These are phyloP conservation scores for Xylaria sp. DNA, from an alignment of 2,329 filamentous ascomycete genomes.

Conservation along the genomic window DNA sequence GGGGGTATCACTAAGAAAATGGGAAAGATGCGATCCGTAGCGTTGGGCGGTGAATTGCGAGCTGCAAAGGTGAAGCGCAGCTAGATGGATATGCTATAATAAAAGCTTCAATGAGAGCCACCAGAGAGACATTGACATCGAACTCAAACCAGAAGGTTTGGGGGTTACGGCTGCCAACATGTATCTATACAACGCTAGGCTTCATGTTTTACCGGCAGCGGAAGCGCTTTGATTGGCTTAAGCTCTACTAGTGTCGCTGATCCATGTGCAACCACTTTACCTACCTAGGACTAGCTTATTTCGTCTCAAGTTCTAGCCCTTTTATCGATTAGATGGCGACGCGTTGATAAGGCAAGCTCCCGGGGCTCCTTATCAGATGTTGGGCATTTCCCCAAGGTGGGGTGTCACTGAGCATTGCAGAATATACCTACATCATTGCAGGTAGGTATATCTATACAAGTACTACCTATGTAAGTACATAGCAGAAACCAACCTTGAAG, in stretches of 20 bases:
- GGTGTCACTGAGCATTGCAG: background rate
- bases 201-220: conserved; percentile 41
- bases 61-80: conserved; percentile 7
- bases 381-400: background rate
- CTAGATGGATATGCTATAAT: background rate
- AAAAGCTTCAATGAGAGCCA: conserved; percentile 38
- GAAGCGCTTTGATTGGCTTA: conserved; percentile 34
- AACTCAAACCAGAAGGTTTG: conserved; percentile 18
- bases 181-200: conserved; percentile 48
- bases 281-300: background rate
- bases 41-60: conserved; percentile 10
- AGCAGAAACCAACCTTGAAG: background rate
- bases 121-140: conserved; percentile 30
- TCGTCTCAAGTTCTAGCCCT: background rate
- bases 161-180: conserved; percentile 42
- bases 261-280: conserved; percentile 1
- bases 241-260: background rate
- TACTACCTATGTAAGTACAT: background rate
- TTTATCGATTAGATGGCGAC: conserved; percentile 12
- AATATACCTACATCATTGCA: background rate
- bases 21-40: conserved; percentile 34
- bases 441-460: too few species aligned
- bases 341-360: conserved; percentile 23
- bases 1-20: conserved; percentile 44
- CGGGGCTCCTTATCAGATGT: conserved; percentile 13